These are phyloP conservation scores for Phytophthora tubulina DNA, from an alignment of 352 stramenopile genomes.

Conservation along the genomic window DNA sequence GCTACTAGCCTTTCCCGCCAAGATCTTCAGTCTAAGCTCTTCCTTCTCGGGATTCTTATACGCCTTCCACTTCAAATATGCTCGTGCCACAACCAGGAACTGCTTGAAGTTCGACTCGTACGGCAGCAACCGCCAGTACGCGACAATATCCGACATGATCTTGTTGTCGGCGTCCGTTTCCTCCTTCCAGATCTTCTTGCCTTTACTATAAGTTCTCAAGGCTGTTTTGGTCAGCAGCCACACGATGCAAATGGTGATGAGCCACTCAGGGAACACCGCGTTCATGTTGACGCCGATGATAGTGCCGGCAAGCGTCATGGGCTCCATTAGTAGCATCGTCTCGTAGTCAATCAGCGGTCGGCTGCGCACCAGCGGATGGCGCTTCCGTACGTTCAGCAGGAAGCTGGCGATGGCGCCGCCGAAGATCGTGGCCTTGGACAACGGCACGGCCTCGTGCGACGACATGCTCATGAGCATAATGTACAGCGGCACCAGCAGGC, in stretches of 20 bases:
- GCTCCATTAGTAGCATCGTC: slow-evolving; percentile 87
- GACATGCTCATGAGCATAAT: slow-evolving; percentile 80
- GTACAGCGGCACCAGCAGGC: slow-evolving; percentile 80
- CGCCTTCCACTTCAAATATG: slow-evolving; percentile 79
- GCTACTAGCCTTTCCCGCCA: slow-evolving; percentile 40
- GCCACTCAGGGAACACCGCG: slow-evolving; percentile 83
- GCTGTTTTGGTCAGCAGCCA: slow-evolving; percentile 78
- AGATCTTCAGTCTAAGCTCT: slow-evolving; percentile 48
- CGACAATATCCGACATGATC: slow-evolving; percentile 56
- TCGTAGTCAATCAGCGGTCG: slow-evolving; percentile 87
- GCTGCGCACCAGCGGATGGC: slow-evolving; percentile 67
- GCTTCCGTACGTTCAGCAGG: slow-evolving; percentile 71
- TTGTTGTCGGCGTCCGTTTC: slow-evolving; percentile 63
- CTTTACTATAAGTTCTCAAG: slow-evolving; percentile 73
- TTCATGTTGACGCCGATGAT: slow-evolving; percentile 91
- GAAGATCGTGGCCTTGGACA: slow-evolving; percentile 89
- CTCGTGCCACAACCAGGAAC: slow-evolving; percentile 68
- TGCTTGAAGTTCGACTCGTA: slow-evolving; percentile 77
- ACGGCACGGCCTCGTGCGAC: slow-evolving; percentile 82
- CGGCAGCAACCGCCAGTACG: slow-evolving; percentile 76
- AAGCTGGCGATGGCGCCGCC: slow-evolving; percentile 82
- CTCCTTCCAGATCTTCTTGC: slow-evolving; percentile 74
- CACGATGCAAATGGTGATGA: slow-evolving; percentile 85
- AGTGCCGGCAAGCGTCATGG: slow-evolving; percentile 87
- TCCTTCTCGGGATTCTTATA: slow-evolving; percentile 57